Evolutionary conservation across 345 rosid genomes (phyloP), one percentile per base, ranked within the genome.

Genomic region (Ceriops tagal): DNA sequence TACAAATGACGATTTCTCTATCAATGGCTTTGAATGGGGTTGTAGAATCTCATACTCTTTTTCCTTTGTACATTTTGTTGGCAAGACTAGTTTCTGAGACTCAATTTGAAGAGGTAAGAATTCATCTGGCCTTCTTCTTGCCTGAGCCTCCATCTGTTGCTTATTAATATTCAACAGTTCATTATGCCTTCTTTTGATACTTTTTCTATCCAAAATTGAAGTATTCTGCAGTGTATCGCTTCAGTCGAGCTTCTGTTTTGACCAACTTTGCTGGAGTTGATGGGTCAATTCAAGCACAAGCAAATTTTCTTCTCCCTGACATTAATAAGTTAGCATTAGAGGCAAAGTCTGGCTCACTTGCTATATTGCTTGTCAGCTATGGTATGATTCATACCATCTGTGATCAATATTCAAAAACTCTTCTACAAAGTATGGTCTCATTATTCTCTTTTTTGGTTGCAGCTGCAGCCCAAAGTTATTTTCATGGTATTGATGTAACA

Each of bases 141-240:
- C 4, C 49, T 13, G 18, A 43, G 19, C 19, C 5, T 43, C 49
- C 49, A 13, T 18, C 5, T 15, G 4, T 43, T 43, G 49, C 49
- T 11, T 43, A 13, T 43, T 43, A 15, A 15, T 3, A 43, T 43
- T 11, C 49, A 43, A 13, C 5, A 16, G 5, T 43, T 43, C 18
- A 43, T 43, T 13, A 43, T 10, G 30, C 16, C 28, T 56, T 56
- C 30, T 56, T 24, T 56, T 73, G 74, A 62, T 80, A 65, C 62
- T 31, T 11, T 74, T 76, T 65, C 76, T 68, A 59, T 77, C 73
- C 78, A 76, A 74, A 81, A 71, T 78, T 80, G 74, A 81, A 95
- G 99, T 80, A 87, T 78, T 87, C 96, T 85, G 96, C 93, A 79
- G 93, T 83, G 68, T 96, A 92, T 77, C 87, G 81, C 76, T 96